A percentile compares a stretch with the other conserved stretches of the same genome.
Conservation (phyloP, 495 filamentous ascomycete species). For the Tuber borchii region DNA sequence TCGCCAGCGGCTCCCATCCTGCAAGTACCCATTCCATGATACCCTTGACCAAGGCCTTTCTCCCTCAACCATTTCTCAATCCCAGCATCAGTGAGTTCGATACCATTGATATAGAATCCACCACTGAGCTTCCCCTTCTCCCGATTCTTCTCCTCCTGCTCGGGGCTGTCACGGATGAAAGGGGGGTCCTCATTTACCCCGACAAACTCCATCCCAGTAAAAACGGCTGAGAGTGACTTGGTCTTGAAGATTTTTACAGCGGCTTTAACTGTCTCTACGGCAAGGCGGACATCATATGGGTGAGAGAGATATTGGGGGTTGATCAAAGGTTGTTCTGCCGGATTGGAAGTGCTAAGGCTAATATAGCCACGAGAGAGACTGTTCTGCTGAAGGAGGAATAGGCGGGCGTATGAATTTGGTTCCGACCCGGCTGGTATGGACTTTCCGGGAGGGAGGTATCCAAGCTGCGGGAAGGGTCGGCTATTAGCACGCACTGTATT, state of each 20-base stretch:
- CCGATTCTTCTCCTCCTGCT: slow-evolving; percentile 21
- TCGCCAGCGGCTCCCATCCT: slow-evolving; percentile 55
- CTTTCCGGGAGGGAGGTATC: slow-evolving; percentile 28
- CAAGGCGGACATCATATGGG: slow-evolving; percentile 53
- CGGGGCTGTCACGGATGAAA: slow-evolving; percentile 24
- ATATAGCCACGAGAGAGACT: slow-evolving; percentile 48
- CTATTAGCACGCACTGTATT: not conserved
- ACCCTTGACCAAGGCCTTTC: slow-evolving; percentile 37
- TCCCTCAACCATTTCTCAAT: slow-evolving; percentile 34
- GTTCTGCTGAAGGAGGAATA: slow-evolving; percentile 35
- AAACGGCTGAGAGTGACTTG: slow-evolving; percentile 48
- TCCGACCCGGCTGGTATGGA: slow-evolving; percentile 21
- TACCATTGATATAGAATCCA: slow-evolving; percentile 35
- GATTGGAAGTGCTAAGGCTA: slow-evolving; percentile 52
- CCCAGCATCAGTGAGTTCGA: slow-evolving; percentile 26
- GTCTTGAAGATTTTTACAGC: slow-evolving; percentile 46
- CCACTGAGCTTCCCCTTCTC: slow-evolving; percentile 16
- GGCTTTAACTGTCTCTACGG: slow-evolving; percentile 51
- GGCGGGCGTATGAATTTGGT: slow-evolving; percentile 33
- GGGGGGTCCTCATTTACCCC: slow-evolving; percentile 32
- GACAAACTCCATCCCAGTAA: slow-evolving; percentile 34
- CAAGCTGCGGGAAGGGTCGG: slow-evolving; percentile 12
- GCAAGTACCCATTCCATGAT: slow-evolving; percentile 50
- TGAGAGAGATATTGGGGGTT: slow-evolving; percentile 54
- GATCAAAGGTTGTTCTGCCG: slow-evolving; percentile 51